Conservation (phyloP, 2,329 filamentous ascomycete species). For the Beauveria medogensis region DNA sequence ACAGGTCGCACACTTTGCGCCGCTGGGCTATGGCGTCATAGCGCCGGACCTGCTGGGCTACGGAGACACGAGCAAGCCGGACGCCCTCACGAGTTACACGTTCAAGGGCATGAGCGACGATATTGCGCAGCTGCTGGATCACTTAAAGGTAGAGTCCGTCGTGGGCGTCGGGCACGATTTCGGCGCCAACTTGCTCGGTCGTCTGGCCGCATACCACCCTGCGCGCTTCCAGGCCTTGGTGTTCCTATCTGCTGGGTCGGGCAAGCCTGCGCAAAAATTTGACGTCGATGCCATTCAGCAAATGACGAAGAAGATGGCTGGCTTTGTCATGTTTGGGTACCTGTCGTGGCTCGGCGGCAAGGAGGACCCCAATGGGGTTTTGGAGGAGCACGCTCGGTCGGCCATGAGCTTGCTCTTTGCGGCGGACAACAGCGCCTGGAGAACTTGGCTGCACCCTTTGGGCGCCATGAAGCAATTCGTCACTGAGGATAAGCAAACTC, state of each 20-base stretch:
- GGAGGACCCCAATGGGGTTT: slow-evolving; percentile 10
- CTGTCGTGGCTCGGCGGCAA: slow-evolving; percentile 20
- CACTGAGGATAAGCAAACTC: slow-evolving; percentile 14
- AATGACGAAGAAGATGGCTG: slow-evolving; percentile 22
- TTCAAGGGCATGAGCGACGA: slow-evolving; percentile 25
- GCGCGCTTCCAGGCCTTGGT: slow-evolving; percentile 15
- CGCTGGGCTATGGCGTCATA: slow-evolving; percentile 33
- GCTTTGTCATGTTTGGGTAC: slow-evolving; percentile 25
- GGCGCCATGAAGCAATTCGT: slow-evolving; percentile 22
- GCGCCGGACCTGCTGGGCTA: slow-evolving; percentile 34
- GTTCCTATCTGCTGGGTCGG: slow-evolving; percentile 25
- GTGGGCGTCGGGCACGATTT: slow-evolving; percentile 36
- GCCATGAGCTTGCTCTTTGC: slow-evolving; percentile 24
- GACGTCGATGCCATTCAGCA: slow-evolving; percentile 23
- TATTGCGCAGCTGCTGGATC: slow-evolving; percentile 24
- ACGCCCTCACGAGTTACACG: slow-evolving; percentile 21
- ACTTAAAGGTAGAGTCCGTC: slow-evolving; percentile 23
- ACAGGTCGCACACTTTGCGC: slow-evolving; percentile 27
- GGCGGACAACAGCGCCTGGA: slow-evolving; percentile 18
- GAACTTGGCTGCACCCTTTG: slow-evolving; percentile 20
- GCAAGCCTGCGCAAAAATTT: slow-evolving; percentile 20
- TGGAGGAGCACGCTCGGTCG: slow-evolving; percentile 19
- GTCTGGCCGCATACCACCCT: slow-evolving; percentile 21
- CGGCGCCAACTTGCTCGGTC: slow-evolving; percentile 24
- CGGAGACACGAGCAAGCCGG: slow-evolving; percentile 25